Evolutionary conservation across 495 filamentous ascomycete species (phyloP).

Genomic region (Physcia stellaris): DNA sequence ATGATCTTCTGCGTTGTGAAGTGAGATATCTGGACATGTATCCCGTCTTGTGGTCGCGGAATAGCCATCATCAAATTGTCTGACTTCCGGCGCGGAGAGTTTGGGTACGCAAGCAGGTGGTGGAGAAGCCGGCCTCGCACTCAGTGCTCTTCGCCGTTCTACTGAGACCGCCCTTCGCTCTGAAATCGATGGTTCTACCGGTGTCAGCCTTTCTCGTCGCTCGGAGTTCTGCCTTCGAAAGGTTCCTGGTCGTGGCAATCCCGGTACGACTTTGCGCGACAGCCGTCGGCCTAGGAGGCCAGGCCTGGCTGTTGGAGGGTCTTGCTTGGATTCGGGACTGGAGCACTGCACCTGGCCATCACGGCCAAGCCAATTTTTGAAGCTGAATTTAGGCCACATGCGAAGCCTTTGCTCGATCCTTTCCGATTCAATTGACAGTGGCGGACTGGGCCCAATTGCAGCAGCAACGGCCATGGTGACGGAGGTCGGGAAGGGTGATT

Average conservation of each 20-base stretch:
- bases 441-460: too few relatives aligned
- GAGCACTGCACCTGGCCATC: slow-evolving; percentile 17
- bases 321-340: slow-evolving; percentile 10
- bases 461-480: too few relatives aligned
- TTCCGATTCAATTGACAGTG: too few relatives aligned
- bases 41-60: slow-evolving; percentile 3
- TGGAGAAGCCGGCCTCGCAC: slow-evolving; percentile 23
- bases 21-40: slow-evolving; percentile 1
- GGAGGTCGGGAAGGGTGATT: too few relatives aligned
- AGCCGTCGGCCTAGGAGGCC: slow-evolving; percentile 38
- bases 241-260: slow-evolving; percentile 58
- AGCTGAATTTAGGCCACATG: slow-evolving; percentile 35
- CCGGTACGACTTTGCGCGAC: slow-evolving; percentile 63
- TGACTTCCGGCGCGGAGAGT: slow-evolving; percentile 19
- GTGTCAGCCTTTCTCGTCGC: slow-evolving; percentile 54
- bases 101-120: slow-evolving; percentile 4
- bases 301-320: slow-evolving; percentile 15
- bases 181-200: slow-evolving; percentile 40
- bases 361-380: slow-evolving; percentile 32
- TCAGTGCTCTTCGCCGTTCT: slow-evolving; percentile 46
- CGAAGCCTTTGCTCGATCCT: slow-evolving; percentile 29
- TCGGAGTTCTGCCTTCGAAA: slow-evolving; percentile 76
- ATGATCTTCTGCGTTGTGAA: slow-evolving; percentile 2
- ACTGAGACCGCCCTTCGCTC: slow-evolving; percentile 65
- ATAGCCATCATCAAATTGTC: slow-evolving; percentile 13